Percentiles rank a stretch among this genome's conserved stretches.
Conservation (phyloP, 148 eudicot genomes). For the Rhododendron ovatum region DNA sequence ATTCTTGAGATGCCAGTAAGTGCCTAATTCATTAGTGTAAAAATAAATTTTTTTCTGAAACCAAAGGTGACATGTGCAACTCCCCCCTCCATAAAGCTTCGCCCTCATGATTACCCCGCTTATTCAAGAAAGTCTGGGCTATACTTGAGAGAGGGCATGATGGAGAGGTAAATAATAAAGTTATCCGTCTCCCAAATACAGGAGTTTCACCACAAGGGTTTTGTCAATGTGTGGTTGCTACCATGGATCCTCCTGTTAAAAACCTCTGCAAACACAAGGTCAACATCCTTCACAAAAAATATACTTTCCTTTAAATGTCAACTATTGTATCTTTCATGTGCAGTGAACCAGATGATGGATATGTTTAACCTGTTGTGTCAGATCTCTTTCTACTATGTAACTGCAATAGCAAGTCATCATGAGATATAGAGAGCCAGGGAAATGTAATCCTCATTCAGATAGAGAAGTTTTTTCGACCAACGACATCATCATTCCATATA, state of each 20-base stretch:
- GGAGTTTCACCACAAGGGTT: neutral
- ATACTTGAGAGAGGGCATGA: neutral
- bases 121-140: neutral
- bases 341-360: neutral
- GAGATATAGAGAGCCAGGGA: neutral
- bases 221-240: neutral
- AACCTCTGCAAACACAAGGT: neutral
- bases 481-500: no score
- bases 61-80: no score
- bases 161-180: neutral
- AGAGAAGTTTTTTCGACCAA: no score
- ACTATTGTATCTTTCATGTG: neutral
- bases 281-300: neutral
- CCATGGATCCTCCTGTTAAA: neutral
- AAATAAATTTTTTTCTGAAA: no score
- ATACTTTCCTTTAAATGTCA: neutral
- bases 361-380: neutral
- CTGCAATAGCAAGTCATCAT: conserved; percentile 12
- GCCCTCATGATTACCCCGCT: no score
- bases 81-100: no score
- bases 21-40: neutral
- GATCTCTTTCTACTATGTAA: neutral
- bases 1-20: neutral
- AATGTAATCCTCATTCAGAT: neutral
- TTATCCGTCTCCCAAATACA: neutral